Evolutionary conservation across 1,284 basidiomycete species (phyloP), one percentile per base, ranked within the genome.

Genomic region (Tilletiopsis washingtonensis): DNA sequence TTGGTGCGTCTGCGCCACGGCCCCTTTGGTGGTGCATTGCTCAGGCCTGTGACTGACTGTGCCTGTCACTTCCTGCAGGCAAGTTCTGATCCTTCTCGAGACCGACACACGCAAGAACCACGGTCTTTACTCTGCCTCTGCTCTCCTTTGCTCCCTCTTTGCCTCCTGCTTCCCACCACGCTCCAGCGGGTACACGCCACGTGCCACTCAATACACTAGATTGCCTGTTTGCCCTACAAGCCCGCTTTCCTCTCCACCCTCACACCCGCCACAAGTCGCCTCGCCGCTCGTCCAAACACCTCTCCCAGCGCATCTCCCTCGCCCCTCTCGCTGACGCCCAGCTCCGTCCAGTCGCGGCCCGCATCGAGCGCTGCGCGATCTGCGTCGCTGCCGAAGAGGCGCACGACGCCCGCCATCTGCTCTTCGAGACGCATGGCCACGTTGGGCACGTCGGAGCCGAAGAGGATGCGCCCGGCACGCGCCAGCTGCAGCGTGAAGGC

Each of bases 1-100:
- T 32, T 9, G 60, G 60, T 41, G 47, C 40, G 24, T 47, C 29
- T 44, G n/a, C n/a, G n/a, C n/a, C n/a, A n/a, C n/a, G n/a, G n/a
- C n/a, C n/a, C n/a, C n/a, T n/a, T n/a, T n/a, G n/a, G n/a, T n/a
- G n/a, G n/a, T n/a, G n/a, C n/a, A n/a, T n/a, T n/a, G n/a, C n/a
- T n/a, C n/a, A n/a, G n/a, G n/a, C n/a, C n/a, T n/a, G n/a, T n/a
- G n/a, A n/a, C n/a, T n/a, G n/a, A n/a, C n/a, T n/a, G n/a, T n/a
- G n/a, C n/a, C n/a, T n/a, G n/a, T n/a, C n/a, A n/a, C n/a, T n/a
- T n/a, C n/a, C n/a, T n/a, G n/a, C n/a, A n/a, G n/a, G n/a, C n/a
- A n/a, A n/a, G n/a, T n/a, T n/a, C n/a, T n/a, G n/a, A n/a, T n/a
- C n/a, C n/a, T n/a, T n/a, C n/a, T n/a, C n/a, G n/a, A n/a, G n/a